Evolutionary conservation across 2,329 filamentous ascomycete genomes (phyloP), one percentile per base, ranked within the genome.

Genomic region (Juglanconis sp.): DNA sequence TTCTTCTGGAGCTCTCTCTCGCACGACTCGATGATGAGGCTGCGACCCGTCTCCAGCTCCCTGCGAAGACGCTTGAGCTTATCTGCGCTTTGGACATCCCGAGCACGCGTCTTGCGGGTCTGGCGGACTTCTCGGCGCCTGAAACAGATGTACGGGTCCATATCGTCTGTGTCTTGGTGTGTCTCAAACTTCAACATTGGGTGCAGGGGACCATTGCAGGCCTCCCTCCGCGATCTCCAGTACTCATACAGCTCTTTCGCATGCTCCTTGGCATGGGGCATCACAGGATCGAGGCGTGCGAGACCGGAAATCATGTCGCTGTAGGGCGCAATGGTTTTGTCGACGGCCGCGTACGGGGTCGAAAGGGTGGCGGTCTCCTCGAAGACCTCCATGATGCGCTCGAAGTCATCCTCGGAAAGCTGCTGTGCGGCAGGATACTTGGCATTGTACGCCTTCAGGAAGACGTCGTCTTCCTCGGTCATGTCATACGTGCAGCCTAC

Each of bases 141-240:
- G 84, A 99, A 99, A 77, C 95, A 99, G 69, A 99, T 93, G 77
- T 96, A 99, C 53, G 95, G 95, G 76, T 99, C 95, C 68, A 91
- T 87, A 72, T 99, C 95, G 74, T 99, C 95, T 63, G 89, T 96
- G 66, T 98, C 94, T 71, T 92, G 90, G 65, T 95, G 92, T 51
- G 88, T 96, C 78, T 99, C 95, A 66, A 96, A 95, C 78, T 97
- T 97, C 72, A 98, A 85, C 30, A 80, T 82, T 7, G 92, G 86
- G 70, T 93, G 89, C 63, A 98, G 78, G 5, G 88, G 78, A 67
- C 83, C 87, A 72, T 94, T 95, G 65, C 84, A 82, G 35, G 79
- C 80, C 68, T 87, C 79, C 56, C 91, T 85, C 69, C 86, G 85
- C 63, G 81, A 77, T 75, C 88, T 92, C 95, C 95, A 99, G 73